phyloP scores from a whole-genome alignment of 352 stramenopile species.

The Globisporangium splendens region DNA sequence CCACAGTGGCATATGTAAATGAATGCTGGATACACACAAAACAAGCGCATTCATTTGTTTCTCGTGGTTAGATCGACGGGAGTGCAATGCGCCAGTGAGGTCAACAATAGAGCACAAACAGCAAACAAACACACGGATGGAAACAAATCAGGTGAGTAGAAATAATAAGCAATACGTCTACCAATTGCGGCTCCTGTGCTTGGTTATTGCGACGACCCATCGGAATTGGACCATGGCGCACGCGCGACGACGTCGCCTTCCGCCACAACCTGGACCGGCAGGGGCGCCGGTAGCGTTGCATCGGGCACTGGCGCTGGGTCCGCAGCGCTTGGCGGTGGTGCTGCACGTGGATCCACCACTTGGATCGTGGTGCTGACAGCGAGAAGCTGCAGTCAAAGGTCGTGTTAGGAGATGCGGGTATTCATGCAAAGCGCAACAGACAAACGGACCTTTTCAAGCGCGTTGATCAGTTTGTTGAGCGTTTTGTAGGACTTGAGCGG shows the following conservation, averaged over 20 bases:
- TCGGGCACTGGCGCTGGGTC: not conserved
- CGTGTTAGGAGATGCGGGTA: not conserved
- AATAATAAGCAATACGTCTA: constrained; percentile 1
- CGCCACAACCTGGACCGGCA: constrained; percentile 16
- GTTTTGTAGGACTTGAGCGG: constrained; percentile 69
- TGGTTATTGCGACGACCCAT: constrained; percentile 12
- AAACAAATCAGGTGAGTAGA: not conserved
- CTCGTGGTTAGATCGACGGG: too few relatives aligned
- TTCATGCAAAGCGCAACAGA: too few relatives aligned
- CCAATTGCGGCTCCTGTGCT: not conserved
- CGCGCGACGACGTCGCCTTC: constrained; percentile 38
- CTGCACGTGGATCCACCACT: constrained; percentile 50
- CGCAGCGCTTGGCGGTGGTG: not conserved
- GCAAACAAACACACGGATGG: not conserved
- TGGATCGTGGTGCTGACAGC: constrained; percentile 66
- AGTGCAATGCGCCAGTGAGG: too few relatives aligned
- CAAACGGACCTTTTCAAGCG: constrained; percentile 62
- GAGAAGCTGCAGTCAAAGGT: constrained; percentile 29
- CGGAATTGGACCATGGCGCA: constrained; percentile 38
- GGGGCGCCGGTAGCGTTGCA: constrained; percentile 5
- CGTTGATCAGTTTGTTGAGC: constrained; percentile 77
- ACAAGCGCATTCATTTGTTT: too few relatives aligned
- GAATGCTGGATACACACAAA: too few relatives aligned
- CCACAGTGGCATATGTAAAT: too few relatives aligned
- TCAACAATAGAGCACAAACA: not conserved